Percentiles rank a stretch among this genome's conserved stretches.
phyloP scores from a whole-genome alignment of 2,329 filamentous ascomycete species.

The Alternaria gaisen region DNA sequence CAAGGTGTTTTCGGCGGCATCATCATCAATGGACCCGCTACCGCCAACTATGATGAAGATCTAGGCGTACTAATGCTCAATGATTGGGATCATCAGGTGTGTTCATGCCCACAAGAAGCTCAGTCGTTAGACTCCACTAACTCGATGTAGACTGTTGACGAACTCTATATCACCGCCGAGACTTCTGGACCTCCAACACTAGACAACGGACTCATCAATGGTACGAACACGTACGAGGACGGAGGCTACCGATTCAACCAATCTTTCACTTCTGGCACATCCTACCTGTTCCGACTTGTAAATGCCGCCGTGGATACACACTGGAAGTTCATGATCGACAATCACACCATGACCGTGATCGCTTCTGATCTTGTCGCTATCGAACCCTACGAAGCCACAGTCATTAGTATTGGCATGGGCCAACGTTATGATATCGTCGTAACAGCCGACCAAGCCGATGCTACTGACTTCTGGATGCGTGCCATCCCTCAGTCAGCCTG shows the following conservation, averaged over 20 bases:
- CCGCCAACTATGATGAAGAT: conserved; percentile 55
- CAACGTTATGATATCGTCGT: conserved; percentile 53
- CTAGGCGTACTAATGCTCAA: conserved; percentile 54
- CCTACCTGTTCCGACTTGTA: conserved; percentile 54
- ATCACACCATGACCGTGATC: conserved; percentile 55
- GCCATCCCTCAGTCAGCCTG: conserved; percentile 54
- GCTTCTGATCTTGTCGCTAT: conserved; percentile 56
- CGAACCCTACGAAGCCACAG: conserved; percentile 51
- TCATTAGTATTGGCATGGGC: conserved; percentile 53
- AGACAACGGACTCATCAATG: conserved; percentile 57
- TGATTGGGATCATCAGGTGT: conserved; percentile 54
- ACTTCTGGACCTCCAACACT: conserved; percentile 45
- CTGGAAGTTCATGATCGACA: conserved; percentile 57
- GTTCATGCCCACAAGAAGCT: background rate
- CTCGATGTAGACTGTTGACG: conserved; percentile 42
- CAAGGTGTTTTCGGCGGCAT: conserved; percentile 54
- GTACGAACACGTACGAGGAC: conserved; percentile 52
- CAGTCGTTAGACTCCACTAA: background rate
- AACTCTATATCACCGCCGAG: conserved; percentile 43
- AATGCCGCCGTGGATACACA: conserved; percentile 54
- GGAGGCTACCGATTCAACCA: conserved; percentile 47
- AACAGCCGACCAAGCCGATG: conserved; percentile 40
- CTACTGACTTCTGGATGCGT: conserved; percentile 46
- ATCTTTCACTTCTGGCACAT: conserved; percentile 51
- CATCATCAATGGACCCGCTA: conserved; percentile 53